Percentiles rank a stretch among this genome's conserved stretches.
Conservation (phyloP, 2,329 filamentous ascomycete genomes). For the Sclerotinia subarctica region DNA sequence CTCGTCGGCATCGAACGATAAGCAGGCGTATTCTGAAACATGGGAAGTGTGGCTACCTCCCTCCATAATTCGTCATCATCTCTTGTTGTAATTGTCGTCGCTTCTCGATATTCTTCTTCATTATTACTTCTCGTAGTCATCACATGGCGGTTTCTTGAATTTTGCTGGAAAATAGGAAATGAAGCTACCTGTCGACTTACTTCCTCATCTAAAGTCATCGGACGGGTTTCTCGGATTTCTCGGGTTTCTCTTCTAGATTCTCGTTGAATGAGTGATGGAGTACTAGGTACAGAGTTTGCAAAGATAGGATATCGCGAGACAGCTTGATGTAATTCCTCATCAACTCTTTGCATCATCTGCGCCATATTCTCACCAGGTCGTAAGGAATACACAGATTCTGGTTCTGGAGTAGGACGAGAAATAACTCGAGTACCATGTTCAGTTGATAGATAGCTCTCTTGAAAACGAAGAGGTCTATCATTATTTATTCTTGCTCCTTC, state of each 20-base stretch:
- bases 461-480: background rate
- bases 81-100: background rate
- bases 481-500: background rate
- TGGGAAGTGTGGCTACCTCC: background rate
- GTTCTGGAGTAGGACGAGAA: background rate
- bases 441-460: background rate
- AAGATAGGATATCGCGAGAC: background rate
- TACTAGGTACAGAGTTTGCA: background rate
- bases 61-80: background rate
- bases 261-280: too few relatives aligned
- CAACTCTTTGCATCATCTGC: background rate
- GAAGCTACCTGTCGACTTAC: background rate
- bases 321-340: background rate
- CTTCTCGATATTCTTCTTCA: background rate
- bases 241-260: background rate
- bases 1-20: background rate
- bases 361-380: background rate
- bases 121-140: background rate
- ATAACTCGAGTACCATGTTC: background rate
- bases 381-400: background rate
- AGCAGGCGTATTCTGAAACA: background rate
- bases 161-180: background rate
- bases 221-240: too few relatives aligned
- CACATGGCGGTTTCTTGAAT: background rate
- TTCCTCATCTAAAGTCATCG: background rate